Conservation (phyloP, 805 yeast genomes). For the Myxozyma monticola region DNA sequence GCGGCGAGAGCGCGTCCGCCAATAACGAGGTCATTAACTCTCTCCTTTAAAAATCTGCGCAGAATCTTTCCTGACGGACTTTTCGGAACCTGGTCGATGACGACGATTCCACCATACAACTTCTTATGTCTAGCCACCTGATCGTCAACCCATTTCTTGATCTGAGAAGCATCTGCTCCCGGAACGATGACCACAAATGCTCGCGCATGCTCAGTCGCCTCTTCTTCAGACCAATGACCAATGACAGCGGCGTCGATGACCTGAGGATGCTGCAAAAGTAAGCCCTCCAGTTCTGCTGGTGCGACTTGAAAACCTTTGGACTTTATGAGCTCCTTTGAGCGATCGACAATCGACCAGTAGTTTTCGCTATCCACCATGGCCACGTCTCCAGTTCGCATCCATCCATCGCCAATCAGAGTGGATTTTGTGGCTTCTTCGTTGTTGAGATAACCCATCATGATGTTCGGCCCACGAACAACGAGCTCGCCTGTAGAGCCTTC, state of each 20-base stretch:
- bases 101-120: slow-evolving; percentile 52
- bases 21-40: slow-evolving; percentile 7
- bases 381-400: slow-evolving; percentile 63
- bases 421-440: slow-evolving; percentile 51
- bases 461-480: slow-evolving; percentile 57
- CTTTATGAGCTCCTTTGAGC: slow-evolving; percentile 70
- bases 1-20: not conserved
- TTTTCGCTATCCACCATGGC: slow-evolving; percentile 44
- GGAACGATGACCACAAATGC: slow-evolving; percentile 39
- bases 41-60: slow-evolving; percentile 57
- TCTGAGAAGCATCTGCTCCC: slow-evolving; percentile 31
- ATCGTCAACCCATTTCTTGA: slow-evolving; percentile 40
- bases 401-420: slow-evolving; percentile 49
- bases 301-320: slow-evolving; percentile 82
- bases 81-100: slow-evolving; percentile 84
- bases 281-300: slow-evolving; percentile 89
- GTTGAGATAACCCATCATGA: slow-evolving; percentile 53
- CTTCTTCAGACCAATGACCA: slow-evolving; percentile 69
- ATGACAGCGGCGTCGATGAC: slow-evolving; percentile 90
- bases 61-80: slow-evolving; percentile 93
- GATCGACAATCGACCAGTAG: slow-evolving; percentile 51
- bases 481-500: slow-evolving; percentile 56
- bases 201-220: slow-evolving; percentile 63
- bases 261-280: slow-evolving; percentile 56
- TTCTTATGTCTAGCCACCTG: slow-evolving; percentile 42